Evolutionary conservation across 805 yeast genomes (phyloP).

Genomic region (Starmerella geochares): DNA sequence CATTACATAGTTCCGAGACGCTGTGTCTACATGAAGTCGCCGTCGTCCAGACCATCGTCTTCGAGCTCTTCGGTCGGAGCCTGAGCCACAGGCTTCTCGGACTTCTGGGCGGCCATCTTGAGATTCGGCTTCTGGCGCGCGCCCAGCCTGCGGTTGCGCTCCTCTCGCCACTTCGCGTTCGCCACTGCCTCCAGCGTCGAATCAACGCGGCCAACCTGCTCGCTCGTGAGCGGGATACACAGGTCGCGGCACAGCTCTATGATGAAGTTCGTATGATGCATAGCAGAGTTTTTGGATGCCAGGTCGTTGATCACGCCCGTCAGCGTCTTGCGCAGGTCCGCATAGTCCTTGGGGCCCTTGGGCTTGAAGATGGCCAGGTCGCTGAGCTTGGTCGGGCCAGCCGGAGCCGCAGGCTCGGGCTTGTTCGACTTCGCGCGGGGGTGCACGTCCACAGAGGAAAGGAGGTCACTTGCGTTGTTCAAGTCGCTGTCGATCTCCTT

Average conservation of each 20-base stretch:
- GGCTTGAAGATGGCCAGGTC: constrained; percentile 64
- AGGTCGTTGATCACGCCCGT: constrained; percentile 51
- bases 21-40: constrained; percentile 34
- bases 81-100: constrained; percentile 41
- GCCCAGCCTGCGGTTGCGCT: constrained; percentile 77
- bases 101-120: constrained; percentile 45
- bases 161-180: constrained; percentile 80
- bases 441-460: constrained; percentile 51
- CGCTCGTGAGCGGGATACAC: constrained; percentile 68
- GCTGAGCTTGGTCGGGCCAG: constrained; percentile 32
- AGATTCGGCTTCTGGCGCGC: constrained; percentile 91
- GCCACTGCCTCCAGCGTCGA: constrained; percentile 72
- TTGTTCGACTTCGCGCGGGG: constrained; percentile 30
- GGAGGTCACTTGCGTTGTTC: constrained; percentile 85
- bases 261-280: constrained; percentile 67
- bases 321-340: constrained; percentile 63
- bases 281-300: constrained; percentile 45
- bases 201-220: constrained; percentile 72
- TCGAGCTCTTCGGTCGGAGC: constrained; percentile 41
- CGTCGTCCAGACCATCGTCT: constrained; percentile 34
- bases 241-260: constrained; percentile 79
- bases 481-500: constrained; percentile 80
- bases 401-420: constrained; percentile 28
- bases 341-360: constrained; percentile 66
- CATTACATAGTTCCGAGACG: no score